A percentile compares a stretch with the other conserved stretches of the same genome.
Conservation (phyloP, 441 rosid genomes). For the Gossypium davidsonii region DNA sequence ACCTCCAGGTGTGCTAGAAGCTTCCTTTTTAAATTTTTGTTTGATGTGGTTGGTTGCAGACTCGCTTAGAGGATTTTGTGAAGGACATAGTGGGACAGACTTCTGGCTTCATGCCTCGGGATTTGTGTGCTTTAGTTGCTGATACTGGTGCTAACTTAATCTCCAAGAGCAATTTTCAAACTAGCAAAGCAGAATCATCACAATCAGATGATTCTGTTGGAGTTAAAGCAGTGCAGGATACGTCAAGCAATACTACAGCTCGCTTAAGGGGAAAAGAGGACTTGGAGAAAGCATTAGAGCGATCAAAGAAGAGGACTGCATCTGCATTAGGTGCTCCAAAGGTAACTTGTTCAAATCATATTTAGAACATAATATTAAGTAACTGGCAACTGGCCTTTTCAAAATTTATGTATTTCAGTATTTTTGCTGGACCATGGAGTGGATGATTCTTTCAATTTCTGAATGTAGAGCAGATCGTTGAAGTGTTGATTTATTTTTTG, state of each 20-base stretch:
- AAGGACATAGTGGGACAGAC: constrained; percentile 86
- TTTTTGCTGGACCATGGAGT: not conserved
- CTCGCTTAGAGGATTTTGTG: constrained; percentile 46
- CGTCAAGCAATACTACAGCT: constrained; percentile 25
- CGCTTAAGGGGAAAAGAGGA: constrained; percentile 41
- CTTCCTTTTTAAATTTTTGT: not conserved
- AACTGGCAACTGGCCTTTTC: not conserved
- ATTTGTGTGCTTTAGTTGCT: constrained; percentile 76
- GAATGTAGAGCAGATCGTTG: not conserved
- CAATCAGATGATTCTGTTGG: constrained; percentile 28
- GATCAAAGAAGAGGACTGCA: constrained; percentile 91
- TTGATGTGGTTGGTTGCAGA: constrained; percentile 43
- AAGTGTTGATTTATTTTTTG: constrained; percentile 8
- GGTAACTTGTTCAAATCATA: constrained; percentile 34
- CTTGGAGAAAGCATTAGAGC: constrained; percentile 63
- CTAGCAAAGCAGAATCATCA: constrained; percentile 27
- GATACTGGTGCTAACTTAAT: constrained; percentile 77
- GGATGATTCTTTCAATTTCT: not conserved
- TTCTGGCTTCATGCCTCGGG: constrained; percentile 90
- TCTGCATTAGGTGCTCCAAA: constrained; percentile 93
- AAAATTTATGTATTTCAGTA: not conserved
- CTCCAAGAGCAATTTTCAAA: constrained; percentile 31
- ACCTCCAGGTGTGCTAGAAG: constrained; percentile 11
- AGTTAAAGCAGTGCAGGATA: constrained; percentile 27
- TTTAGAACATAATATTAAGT: not conserved